A percentile compares a stretch with the other conserved stretches of the same genome.
phyloP scores from a whole-genome alignment of 768 basidiomycete genomes.

The Inosperma sp. region DNA sequence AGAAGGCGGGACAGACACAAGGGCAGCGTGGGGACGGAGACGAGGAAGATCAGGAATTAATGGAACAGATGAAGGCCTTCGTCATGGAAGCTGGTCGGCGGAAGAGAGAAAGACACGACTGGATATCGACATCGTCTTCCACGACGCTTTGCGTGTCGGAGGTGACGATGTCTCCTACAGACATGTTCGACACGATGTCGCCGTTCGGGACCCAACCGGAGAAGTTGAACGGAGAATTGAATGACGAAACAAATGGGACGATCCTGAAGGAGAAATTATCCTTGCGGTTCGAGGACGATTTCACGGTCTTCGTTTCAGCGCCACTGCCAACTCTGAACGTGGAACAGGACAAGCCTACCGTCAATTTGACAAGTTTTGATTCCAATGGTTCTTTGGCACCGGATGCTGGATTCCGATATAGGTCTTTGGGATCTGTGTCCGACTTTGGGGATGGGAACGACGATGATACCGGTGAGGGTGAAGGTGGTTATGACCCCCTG shows the following conservation, averaged over 20 bases:
- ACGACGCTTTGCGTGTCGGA: not conserved
- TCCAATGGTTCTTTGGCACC: not conserved
- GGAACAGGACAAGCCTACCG: not conserved
- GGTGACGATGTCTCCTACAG: slow-evolving; percentile 9
- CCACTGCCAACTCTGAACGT: slow-evolving; percentile 17
- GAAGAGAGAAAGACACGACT: not conserved
- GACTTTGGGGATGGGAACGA: slow-evolving; percentile 49
- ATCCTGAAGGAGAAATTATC: slow-evolving; percentile 16
- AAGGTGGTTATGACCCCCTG: slow-evolving; percentile 34
- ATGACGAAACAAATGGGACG: not conserved
- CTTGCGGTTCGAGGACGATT: slow-evolving; percentile 71
- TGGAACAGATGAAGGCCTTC: slow-evolving; percentile 10
- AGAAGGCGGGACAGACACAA: not conserved
- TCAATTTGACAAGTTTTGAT: not conserved
- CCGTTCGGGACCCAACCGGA: slow-evolving; percentile 7
- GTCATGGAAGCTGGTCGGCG: not conserved
- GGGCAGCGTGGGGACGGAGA: slow-evolving; percentile 6
- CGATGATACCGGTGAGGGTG: slow-evolving; percentile 36
- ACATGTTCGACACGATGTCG: slow-evolving; percentile 2
- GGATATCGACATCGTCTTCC: slow-evolving; percentile 5
- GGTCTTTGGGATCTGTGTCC: slow-evolving; percentile 53
- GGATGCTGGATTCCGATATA: slow-evolving; percentile 33
- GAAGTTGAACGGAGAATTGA: not conserved
- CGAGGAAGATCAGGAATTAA: slow-evolving; percentile 8
- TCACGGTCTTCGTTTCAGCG: slow-evolving; percentile 71